Percentiles rank a stretch among this genome's conserved stretches.
Conservation (phyloP, 495 filamentous ascomycete species). For the Cairneyella variabilis region DNA sequence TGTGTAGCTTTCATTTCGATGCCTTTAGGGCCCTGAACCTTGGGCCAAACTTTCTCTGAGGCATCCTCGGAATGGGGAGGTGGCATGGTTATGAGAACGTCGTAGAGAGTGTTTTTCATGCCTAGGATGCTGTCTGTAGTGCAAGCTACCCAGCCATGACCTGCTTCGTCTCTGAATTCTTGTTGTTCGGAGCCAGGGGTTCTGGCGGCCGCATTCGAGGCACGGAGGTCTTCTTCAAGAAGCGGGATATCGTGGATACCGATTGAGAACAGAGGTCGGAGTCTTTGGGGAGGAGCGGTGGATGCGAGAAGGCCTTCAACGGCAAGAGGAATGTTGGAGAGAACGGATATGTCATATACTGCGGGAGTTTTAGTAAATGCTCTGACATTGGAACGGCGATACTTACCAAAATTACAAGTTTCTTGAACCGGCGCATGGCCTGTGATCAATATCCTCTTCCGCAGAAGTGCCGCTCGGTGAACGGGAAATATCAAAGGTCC, state of each 20-base stretch:
- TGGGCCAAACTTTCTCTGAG: constrained; percentile 64
- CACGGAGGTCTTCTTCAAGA: constrained; percentile 51
- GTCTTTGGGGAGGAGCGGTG: constrained; percentile 54
- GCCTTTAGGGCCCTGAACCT: constrained; percentile 59
- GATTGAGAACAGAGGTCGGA: constrained; percentile 84
- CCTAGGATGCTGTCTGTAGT: constrained; percentile 89
- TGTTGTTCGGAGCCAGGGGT: constrained; percentile 16
- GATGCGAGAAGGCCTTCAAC: constrained; percentile 61
- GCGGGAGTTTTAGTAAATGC: background rate
- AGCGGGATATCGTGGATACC: constrained; percentile 90
- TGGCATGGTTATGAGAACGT: constrained; percentile 79
- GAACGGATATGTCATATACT: constrained; percentile 93
- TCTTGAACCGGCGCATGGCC: constrained; percentile 78
- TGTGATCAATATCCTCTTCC: constrained; percentile 84
- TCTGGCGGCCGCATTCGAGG: constrained; percentile 28
- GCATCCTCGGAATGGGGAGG: constrained; percentile 55
- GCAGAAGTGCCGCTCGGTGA: constrained; percentile 80
- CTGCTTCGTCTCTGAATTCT: constrained; percentile 39
- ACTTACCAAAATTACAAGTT: constrained; percentile 81
- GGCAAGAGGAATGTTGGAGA: constrained; percentile 71
- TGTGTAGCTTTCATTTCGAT: constrained; percentile 79
- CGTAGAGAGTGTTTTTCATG: constrained; percentile 81
- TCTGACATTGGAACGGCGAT: constrained; percentile 5
- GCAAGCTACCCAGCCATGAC: constrained; percentile 83
- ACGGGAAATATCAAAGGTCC: constrained; percentile 89